Percentiles rank a stretch among this genome's conserved stretches.
phyloP scores from a whole-genome alignment of 257 asterid species.

The Primulina tabacum region DNA sequence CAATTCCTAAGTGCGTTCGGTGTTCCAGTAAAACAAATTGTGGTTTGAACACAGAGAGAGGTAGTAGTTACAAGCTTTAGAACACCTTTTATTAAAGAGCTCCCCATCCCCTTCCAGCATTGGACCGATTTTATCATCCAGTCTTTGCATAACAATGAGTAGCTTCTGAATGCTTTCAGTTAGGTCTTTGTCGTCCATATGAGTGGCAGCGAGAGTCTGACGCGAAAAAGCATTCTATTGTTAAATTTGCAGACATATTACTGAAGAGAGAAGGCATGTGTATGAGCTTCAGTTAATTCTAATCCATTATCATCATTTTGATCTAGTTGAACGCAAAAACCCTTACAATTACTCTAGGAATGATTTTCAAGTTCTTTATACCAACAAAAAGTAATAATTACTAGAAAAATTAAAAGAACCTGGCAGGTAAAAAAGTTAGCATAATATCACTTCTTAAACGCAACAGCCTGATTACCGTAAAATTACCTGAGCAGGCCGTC shows the following conservation, averaged over 20 bases:
- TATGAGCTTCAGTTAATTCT: background rate
- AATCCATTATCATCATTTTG: background rate
- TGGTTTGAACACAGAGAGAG: background rate
- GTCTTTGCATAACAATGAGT: slow-evolving; percentile 79
- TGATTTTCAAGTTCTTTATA: background rate
- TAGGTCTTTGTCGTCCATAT: slow-evolving; percentile 73
- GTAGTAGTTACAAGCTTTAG: background rate
- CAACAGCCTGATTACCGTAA: background rate
- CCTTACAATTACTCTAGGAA: background rate
- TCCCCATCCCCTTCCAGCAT: slow-evolving; percentile 83
- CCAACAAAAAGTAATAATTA: background rate
- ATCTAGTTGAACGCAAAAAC: background rate
- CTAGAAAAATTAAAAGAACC: background rate
- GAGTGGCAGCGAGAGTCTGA: slow-evolving; percentile 89
- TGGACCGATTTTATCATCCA: slow-evolving; percentile 75
- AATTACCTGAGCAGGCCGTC: slow-evolving; percentile 87
- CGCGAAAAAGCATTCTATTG: slow-evolving; percentile 4
- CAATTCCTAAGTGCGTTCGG: background rate
- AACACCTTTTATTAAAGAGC: slow-evolving; percentile 64
- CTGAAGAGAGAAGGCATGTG: background rate
- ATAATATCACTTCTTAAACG: slow-evolving; percentile 6
- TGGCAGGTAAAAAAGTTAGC: slow-evolving; percentile 1
- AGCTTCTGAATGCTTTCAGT: slow-evolving; percentile 84
- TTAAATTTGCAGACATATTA: slow-evolving; percentile 6
- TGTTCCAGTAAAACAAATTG: background rate